These are phyloP conservation scores for Osmanthus fragrans DNA, from an alignment of 257 asterid genomes.

Conservation along the genomic window DNA sequence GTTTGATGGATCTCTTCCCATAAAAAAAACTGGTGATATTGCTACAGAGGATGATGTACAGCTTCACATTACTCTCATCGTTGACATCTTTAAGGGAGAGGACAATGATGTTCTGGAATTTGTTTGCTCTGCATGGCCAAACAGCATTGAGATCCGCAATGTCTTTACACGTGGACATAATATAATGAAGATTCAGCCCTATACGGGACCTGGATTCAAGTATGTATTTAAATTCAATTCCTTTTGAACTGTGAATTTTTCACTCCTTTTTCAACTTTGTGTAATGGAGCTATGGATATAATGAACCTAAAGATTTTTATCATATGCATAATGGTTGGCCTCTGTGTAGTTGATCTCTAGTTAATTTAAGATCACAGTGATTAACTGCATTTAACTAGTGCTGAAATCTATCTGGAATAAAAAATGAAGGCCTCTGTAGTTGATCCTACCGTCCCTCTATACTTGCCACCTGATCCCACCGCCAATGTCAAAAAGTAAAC, in stretches of 20 bases:
- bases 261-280: not conserved
- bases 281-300: not conserved
- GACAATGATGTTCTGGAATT: conserved; percentile 58
- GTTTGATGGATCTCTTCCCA: conserved; percentile 71
- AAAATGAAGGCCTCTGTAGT: not conserved
- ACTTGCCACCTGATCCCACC: not conserved
- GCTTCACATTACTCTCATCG: conserved; percentile 64
- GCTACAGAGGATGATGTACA: conserved; percentile 47
- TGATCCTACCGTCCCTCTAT: not conserved
- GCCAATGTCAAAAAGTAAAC: not conserved
- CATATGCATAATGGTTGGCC: not conserved
- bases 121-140: conserved; percentile 88
- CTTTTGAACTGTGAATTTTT: conserved; percentile 8
- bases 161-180: conserved; percentile 54
- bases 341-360: not conserved
- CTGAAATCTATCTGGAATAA: not conserved
- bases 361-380: not conserved
- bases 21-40: conserved; percentile 46
- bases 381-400: not conserved
- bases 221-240: conserved; percentile 32
- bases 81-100: conserved; percentile 63
- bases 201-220: conserved; percentile 80
- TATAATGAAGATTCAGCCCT: conserved; percentile 31
- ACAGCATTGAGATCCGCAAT: conserved; percentile 57
- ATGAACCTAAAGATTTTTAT: not conserved